phyloP scores from a whole-genome alignment of 2,329 filamentous ascomycete species.

The Alternaria conjuncta region DNA sequence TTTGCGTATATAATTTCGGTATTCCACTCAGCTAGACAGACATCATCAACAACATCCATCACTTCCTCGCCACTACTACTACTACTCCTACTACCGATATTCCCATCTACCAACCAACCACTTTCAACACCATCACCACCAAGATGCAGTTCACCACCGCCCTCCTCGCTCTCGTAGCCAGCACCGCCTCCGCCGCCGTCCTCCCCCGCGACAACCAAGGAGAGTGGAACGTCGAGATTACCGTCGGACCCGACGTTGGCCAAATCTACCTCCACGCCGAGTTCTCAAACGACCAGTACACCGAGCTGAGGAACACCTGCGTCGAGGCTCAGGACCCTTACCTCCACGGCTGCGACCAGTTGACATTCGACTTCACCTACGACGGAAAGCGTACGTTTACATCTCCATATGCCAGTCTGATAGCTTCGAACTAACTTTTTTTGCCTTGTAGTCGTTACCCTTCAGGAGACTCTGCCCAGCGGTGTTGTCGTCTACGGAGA shows the following conservation, averaged over 20 bases:
- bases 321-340: neutral
- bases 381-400: neutral
- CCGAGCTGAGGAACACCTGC: neutral
- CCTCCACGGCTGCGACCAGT: neutral
- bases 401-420: neutral
- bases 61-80: neutral
- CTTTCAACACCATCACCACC: neutral
- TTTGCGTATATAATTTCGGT: neutral
- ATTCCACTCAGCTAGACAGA: neutral
- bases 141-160: neutral
- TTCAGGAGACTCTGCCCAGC: neutral
- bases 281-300: neutral
- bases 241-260: neutral
- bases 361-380: neutral
- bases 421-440: neutral
- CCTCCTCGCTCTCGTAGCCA: neutral
- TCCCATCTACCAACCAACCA: neutral
- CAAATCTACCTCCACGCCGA: neutral
- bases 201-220: neutral
- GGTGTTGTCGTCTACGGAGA: neutral
- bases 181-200: neutral
- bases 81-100: neutral
- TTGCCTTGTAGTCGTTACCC: neutral
- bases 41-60: neutral
- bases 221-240: neutral